Evolutionary conservation across 2,329 filamentous ascomycete species (phyloP).

Genomic region (Plenodomus biglobosus): DNA sequence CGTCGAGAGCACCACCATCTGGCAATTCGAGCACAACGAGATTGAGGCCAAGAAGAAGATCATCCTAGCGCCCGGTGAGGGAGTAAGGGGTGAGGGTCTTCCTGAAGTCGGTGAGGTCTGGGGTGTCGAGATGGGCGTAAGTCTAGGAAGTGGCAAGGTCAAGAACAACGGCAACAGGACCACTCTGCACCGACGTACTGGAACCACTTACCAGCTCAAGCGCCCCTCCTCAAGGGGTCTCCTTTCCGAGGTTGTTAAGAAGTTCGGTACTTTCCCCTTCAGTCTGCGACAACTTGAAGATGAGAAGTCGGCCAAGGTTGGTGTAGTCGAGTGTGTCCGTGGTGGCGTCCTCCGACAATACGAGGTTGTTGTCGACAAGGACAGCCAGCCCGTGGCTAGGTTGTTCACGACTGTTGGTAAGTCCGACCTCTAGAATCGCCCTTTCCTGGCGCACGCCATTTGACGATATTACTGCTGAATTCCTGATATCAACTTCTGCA

Average conservation of each 20-base stretch:
- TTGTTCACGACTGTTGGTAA: slow-evolving; percentile 90
- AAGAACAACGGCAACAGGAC: slow-evolving; percentile 84
- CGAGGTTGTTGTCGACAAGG: slow-evolving; percentile 93
- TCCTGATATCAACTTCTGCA: not conserved
- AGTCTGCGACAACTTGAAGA: slow-evolving; percentile 95
- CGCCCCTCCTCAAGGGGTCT: slow-evolving; percentile 89
- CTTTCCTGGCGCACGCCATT: not conserved
- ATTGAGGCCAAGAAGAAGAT: slow-evolving; percentile 99
- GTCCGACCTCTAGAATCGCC: slow-evolving; percentile 65
- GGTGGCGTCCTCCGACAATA: slow-evolving; percentile 92
- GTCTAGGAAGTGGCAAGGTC: slow-evolving; percentile 88
- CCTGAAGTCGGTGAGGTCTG: slow-evolving; percentile 92
- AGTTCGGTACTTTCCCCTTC: slow-evolving; percentile 97
- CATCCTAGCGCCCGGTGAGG: slow-evolving; percentile 82
- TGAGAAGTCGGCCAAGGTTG: slow-evolving; percentile 92
- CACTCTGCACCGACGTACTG: slow-evolving; percentile 90
- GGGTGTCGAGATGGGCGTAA: slow-evolving; percentile 96
- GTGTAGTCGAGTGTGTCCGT: slow-evolving; percentile 94
- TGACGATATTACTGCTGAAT: not conserved
- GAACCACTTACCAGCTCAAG: slow-evolving; percentile 90
- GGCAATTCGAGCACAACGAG: slow-evolving; percentile 94
- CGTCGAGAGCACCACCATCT: slow-evolving; percentile 97
- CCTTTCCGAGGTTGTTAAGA: slow-evolving; percentile 92
- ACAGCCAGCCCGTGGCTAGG: slow-evolving; percentile 79
- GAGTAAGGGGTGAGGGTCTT: slow-evolving; percentile 84